Base-by-base conservation (phyloP, 2,329 filamentous ascomycete genomes). In the Leptographium radiaticola region DNA sequence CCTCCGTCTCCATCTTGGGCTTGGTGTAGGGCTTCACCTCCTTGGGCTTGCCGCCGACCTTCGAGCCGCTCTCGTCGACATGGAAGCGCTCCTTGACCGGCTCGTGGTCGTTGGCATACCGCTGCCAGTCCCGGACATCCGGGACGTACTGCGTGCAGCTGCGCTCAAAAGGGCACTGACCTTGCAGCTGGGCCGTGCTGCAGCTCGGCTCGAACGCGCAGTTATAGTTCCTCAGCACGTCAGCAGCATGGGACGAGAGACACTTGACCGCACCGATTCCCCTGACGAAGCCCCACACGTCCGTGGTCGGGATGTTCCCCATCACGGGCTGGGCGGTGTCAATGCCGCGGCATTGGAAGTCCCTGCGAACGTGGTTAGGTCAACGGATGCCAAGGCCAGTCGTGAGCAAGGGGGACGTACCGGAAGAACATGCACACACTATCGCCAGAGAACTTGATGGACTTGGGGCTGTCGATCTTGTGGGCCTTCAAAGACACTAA, bases 391-490 rank as follows among this genome's bases (percentile, higher is more conserved):
- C 9, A 36, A 6, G 13, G 39, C 34, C n/a, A 47, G 45, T 7
- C 20, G 9, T n/a, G 31, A 15, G 47, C 9, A 10, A 1, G 12
- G 47, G 30, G 5, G 20, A 52, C 53, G n/a, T 36, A 57, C 55
- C 49, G 25, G 30, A 54, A 57, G 34, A 57, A 53, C 18, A 52
- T 20, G 42, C 56, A 57, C 48, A 46, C 53, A 33, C 44, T 54
- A 49, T 55, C 52, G 16, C 56, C 56, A 5, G 7, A 3, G 18
- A 52, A 39, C 34, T 34, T 12, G 42, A 57, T 50, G 15, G 56
- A 57, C 18, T 31, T 5, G 7, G 42, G 33, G 10, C 6, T 11
- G 7, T 34, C 11, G n/a, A 55, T 15, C 18, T 48, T 25, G 40
- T 55, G 18, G 13, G 15, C 9, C 4, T 33, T 33, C 12, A 55